phyloP scores from a whole-genome alignment of 1,284 basidiomycete genomes.

The Trametes pubescens region DNA sequence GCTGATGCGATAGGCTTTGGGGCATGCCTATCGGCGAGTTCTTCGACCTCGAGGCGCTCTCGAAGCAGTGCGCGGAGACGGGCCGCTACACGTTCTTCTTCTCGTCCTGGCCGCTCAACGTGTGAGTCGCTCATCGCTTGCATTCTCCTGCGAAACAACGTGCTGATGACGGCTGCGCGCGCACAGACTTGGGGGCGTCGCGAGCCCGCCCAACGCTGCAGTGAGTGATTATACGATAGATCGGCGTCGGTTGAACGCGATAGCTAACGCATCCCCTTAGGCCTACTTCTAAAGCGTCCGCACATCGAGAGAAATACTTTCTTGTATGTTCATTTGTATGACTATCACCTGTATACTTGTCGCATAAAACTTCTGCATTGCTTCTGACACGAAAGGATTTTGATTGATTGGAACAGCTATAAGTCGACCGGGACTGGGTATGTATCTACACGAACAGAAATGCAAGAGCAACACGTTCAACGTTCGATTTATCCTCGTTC shows the following conservation, averaged over 20 bases:
- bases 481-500: not conserved
- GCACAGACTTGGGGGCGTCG: conserved; percentile 69
- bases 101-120: conserved; percentile 75
- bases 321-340: not conserved
- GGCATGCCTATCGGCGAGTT: conserved; percentile 81
- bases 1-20: conserved; percentile 55
- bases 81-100: conserved; percentile 77
- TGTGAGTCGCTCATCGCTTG: conserved; percentile 51
- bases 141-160: not conserved
- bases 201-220: conserved; percentile 74
- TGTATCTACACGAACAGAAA: conserved; percentile 3
- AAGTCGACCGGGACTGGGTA: conserved; percentile 10
- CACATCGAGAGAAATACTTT: not conserved
- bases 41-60: conserved; percentile 72
- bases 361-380: not conserved
- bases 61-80: conserved; percentile 61
- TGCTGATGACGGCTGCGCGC: not conserved
- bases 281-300: conserved; percentile 23
- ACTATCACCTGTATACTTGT: not conserved
- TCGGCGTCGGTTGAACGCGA: not conserved
- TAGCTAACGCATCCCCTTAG: conserved; percentile 2
- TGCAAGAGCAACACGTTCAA: not conserved
- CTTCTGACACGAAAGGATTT: not conserved
- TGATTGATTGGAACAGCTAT: not conserved
- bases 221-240: conserved; percentile 48